Percentiles rank a stretch among this genome's conserved stretches.
phyloP scores from a whole-genome alignment of 2,329 filamentous ascomycete genomes.

The Lasiodiplodia theobromae region DNA sequence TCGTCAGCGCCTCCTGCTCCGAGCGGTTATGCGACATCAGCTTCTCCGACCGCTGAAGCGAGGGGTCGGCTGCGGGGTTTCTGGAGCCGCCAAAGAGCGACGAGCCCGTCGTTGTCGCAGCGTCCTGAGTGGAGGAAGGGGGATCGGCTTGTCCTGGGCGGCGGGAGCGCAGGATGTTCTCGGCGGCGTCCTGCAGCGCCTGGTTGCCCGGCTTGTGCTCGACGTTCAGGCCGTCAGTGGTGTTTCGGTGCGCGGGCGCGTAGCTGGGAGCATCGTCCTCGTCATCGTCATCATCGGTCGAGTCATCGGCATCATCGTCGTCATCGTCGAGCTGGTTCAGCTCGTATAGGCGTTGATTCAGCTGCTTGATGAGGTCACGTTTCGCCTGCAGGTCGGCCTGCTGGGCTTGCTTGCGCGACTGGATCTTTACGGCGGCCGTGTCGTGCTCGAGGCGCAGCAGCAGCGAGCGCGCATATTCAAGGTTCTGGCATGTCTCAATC shows the following conservation, averaged over 20 bases:
- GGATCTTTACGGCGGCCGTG: conserved; percentile 64
- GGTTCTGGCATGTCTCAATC: conserved; percentile 59
- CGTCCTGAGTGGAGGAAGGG: conserved; percentile 32
- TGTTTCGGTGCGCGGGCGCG: conserved; percentile 47
- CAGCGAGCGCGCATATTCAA: conserved; percentile 73
- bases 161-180: conserved; percentile 44
- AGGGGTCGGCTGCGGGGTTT: conserved; percentile 33
- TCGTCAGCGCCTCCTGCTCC: conserved; percentile 84
- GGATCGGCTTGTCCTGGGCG: conserved; percentile 30
- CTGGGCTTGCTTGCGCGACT: conserved; percentile 64
- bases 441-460: conserved; percentile 76
- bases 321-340: conserved; percentile 65
- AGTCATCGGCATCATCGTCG: conserved; percentile 45
- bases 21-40: conserved; percentile 77
- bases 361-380: conserved; percentile 69
- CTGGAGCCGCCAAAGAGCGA: conserved; percentile 35
- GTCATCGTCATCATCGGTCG: conserved; percentile 48
- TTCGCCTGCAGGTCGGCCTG: conserved; percentile 71
- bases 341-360: conserved; percentile 72
- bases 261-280: conserved; percentile 52
- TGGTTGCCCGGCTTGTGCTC: conserved; percentile 39
- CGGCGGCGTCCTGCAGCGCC: conserved; percentile 43
- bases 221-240: conserved; percentile 42
- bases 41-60: conserved; percentile 61
- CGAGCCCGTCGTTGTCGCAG: conserved; percentile 34